phyloP scores from a whole-genome alignment of 2,329 filamentous ascomycete genomes.

The Neonectria punicea region DNA sequence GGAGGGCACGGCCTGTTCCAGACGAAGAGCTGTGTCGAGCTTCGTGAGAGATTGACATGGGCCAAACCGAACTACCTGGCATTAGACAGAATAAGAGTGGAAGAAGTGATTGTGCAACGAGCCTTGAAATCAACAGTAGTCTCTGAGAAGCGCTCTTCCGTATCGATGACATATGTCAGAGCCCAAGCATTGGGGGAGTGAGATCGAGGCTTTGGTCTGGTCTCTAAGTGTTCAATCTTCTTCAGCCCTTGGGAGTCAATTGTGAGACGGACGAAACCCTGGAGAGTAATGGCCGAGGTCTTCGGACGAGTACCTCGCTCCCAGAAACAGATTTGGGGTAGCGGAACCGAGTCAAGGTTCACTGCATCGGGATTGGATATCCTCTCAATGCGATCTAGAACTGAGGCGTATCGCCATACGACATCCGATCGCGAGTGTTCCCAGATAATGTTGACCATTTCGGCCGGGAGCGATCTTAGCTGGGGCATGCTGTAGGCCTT shows the following conservation, averaged over 20 bases:
- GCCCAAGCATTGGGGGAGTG: neutral
- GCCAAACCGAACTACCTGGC: neutral
- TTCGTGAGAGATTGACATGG: neutral
- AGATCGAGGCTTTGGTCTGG: neutral
- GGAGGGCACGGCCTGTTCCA: slow-evolving; percentile 6
- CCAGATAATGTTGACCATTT: neutral
- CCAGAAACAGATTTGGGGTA: neutral
- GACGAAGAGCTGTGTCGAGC: neutral
- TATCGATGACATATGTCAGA: neutral
- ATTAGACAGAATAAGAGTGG: neutral
- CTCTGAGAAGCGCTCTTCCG: neutral
- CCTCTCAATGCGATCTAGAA: neutral
- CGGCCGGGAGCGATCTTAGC: neutral
- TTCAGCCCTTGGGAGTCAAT: slow-evolving; percentile 5
- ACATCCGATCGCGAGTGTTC: neutral
- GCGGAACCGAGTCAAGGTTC: neutral
- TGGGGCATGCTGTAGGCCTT: neutral
- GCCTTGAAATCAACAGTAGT: slow-evolving; percentile 13
- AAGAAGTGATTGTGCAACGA: neutral
- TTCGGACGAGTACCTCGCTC: neutral
- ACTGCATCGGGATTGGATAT: neutral
- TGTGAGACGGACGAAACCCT: neutral
- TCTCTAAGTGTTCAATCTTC: slow-evolving; percentile 2
- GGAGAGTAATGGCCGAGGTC: neutral
- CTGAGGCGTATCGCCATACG: neutral